A percentile compares a stretch with the other conserved stretches of the same genome.
Evolutionary conservation across 2,329 filamentous ascomycete species (phyloP).

Genomic region (Penicillium sp.): DNA sequence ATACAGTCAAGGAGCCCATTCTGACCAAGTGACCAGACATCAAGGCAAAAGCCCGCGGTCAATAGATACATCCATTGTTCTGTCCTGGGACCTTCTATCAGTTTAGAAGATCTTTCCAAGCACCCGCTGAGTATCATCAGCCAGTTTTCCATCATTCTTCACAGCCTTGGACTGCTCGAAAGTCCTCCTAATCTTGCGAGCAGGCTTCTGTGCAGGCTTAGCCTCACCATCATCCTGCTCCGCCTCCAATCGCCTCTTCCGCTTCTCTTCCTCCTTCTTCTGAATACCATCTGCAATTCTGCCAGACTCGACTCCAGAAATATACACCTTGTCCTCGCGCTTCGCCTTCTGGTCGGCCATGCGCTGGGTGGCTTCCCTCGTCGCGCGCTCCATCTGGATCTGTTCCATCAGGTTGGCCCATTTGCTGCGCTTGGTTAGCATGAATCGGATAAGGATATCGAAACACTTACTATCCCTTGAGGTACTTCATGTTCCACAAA

Average conservation of each 20-base stretch:
- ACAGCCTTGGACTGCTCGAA: constrained; percentile 49
- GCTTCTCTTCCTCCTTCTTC: constrained; percentile 46
- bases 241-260: constrained; percentile 30
- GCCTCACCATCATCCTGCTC: constrained; percentile 13
- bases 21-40: too few species aligned
- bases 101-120: constrained; percentile 50
- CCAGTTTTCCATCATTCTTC: constrained; percentile 29
- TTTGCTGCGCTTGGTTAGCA: constrained; percentile 16
- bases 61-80: too few species aligned
- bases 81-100: too few species aligned
- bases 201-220: constrained; percentile 10
- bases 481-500: constrained; percentile 50
- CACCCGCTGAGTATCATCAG: constrained; percentile 45
- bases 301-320: constrained; percentile 44
- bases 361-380: constrained; percentile 43
- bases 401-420: constrained; percentile 50
- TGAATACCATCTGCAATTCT: constrained; percentile 46
- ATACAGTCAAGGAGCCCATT: too few species aligned
- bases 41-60: too few species aligned
- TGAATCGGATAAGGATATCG: not conserved
- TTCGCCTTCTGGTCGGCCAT: constrained; percentile 45
- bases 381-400: constrained; percentile 43
- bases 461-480: constrained; percentile 33
- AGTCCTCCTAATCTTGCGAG: constrained; percentile 29
- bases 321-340: constrained; percentile 47